Evolutionary conservation across 2,329 filamentous ascomycete genomes (phyloP), one percentile per base, ranked within the genome.

Genomic region (Fusarium domesticum): DNA sequence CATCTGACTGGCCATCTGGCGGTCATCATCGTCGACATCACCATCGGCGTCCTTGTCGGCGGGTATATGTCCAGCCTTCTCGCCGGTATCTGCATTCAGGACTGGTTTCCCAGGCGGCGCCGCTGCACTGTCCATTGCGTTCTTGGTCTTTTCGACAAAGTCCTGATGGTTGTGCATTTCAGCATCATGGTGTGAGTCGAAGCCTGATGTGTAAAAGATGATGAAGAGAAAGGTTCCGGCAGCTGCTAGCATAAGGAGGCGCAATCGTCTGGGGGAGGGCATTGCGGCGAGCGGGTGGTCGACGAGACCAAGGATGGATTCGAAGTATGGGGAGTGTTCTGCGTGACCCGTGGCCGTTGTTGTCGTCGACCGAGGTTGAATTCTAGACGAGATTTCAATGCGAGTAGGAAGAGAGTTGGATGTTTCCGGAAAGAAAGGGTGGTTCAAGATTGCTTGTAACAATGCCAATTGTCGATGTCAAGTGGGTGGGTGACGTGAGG

Each of bases 151-250:
- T 50, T 73, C 69, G 67, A 83, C 83, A 55, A 84, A 84, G 57
- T 80, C 79, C 34, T 74, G 70, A 2, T 74, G 57, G 28, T 69
- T 67, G 39, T 61, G 64, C 20, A 59, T 55, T 57, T 76, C 74
- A 34, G 68, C 74, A 37, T 71, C 71, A 48, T 70, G 65, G 25
- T 73, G 72, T 38, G 76, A 70, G 45, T 77, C 74, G 40, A 78
- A 70, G 37, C 75, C 76, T n/a, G 77, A 78, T 16, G 84, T 85
- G 64, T 89, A 84, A 72, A 92, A 89, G 56, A 95, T 72, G 42
- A 85, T 70, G 35, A 84, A 75, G 55, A 92, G 69, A 47, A 92
- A 68, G 47, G 79, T 72, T 53, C 83, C 73, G 55, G 90, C 56
- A 43, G 83, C 73, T 44, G 84, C 72, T 59, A 91, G 72, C 52